These are phyloP conservation scores for Pseudevernia furfuracea DNA, from an alignment of 495 filamentous ascomycete species.

Conservation along the genomic window DNA sequence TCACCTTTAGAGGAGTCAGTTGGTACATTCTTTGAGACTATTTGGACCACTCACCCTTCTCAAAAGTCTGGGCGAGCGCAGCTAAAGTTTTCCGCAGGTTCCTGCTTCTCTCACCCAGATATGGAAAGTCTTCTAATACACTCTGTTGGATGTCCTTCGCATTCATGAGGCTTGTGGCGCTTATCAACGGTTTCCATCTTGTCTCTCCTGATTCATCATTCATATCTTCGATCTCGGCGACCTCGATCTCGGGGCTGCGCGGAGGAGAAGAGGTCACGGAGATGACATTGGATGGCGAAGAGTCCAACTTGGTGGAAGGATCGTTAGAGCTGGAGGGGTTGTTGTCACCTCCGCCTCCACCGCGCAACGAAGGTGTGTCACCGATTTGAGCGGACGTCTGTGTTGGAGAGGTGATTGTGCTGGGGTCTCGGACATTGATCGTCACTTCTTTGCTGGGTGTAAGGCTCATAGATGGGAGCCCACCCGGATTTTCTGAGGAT, in stretches of 20 bases:
- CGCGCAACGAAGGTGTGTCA: background rate
- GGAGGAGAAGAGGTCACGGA: conserved; percentile 45
- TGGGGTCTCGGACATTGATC: conserved; percentile 39
- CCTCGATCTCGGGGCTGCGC: conserved; percentile 47
- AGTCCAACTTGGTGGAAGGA: conserved; percentile 1
- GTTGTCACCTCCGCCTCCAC: conserved; percentile 2
- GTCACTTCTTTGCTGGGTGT: conserved; percentile 45
- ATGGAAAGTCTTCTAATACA: conserved; percentile 25
- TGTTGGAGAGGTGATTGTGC: background rate
- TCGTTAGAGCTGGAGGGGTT: background rate
- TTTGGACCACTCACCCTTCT: conserved; percentile 35
- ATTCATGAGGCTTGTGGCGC: conserved; percentile 27
- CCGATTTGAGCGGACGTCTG: conserved; percentile 4
- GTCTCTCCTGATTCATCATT: conserved; percentile 40
- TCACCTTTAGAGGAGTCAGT: conserved; percentile 33
- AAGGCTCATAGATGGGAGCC: conserved; percentile 22
- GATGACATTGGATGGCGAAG: conserved; percentile 31
- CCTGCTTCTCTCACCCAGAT: conserved; percentile 11
- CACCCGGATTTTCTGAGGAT: background rate
- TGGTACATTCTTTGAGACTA: conserved; percentile 29
- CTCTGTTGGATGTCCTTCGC: conserved; percentile 14
- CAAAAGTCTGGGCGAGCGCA: conserved; percentile 34
- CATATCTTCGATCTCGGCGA: conserved; percentile 50
- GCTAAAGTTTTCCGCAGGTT: conserved; percentile 36
- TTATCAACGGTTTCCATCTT: conserved; percentile 37